phyloP scores from a whole-genome alignment of 805 yeast genomes.

The Saccharomycopsis javanensis region DNA sequence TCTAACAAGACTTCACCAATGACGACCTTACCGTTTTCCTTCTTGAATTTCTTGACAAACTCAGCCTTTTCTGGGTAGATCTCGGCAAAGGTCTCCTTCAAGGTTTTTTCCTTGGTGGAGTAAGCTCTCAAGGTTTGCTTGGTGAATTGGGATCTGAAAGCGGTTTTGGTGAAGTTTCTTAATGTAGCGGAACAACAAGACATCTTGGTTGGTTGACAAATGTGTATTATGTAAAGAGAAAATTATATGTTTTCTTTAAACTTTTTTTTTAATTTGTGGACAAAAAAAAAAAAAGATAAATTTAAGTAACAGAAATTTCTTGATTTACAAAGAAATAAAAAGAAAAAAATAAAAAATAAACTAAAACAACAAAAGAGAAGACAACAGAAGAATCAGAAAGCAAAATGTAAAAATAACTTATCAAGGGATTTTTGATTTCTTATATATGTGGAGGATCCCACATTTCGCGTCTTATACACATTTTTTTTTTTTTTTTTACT shows the following conservation, averaged over 20 bases:
- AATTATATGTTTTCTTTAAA: no score
- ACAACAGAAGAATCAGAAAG: background rate
- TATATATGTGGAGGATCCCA: background rate
- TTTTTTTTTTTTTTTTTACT: no score
- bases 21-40: slow-evolving; percentile 74
- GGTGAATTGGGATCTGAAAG: slow-evolving; percentile 17
- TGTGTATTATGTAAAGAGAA: no score
- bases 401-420: no score
- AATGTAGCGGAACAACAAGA: slow-evolving; percentile 18
- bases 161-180: slow-evolving; percentile 18
- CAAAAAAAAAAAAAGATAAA: background rate
- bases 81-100: slow-evolving; percentile 91
- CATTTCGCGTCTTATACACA: background rate
- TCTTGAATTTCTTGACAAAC: slow-evolving; percentile 72
- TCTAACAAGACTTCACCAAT: slow-evolving; percentile 71
- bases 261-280: no score
- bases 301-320: background rate
- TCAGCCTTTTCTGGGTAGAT: slow-evolving; percentile 86
- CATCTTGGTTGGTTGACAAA: background rate
- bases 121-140: slow-evolving; percentile 26
- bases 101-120: slow-evolving; percentile 43
- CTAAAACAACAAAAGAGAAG: background rate
- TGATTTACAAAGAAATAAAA: background rate
- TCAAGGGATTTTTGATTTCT: background rate
- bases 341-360: background rate